phyloP scores from a whole-genome alignment of 371 early-diverging fungal species.

The Homolaphlyctis polyrhiza region DNA sequence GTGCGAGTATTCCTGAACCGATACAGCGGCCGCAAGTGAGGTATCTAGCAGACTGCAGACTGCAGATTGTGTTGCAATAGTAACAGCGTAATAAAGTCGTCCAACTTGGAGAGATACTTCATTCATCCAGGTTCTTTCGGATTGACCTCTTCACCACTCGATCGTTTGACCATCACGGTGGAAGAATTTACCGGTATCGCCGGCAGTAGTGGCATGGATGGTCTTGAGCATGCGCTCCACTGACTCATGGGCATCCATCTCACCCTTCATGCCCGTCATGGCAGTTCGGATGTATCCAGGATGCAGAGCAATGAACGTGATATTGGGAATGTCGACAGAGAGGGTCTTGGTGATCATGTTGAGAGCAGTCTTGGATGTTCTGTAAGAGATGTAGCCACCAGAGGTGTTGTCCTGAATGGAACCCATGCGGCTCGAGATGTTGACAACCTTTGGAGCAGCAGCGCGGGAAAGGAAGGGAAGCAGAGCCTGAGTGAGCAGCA shows the following conservation, averaged over 20 bases:
- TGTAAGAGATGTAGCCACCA: slow-evolving; percentile 28
- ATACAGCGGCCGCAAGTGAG: neutral
- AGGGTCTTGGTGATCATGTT: slow-evolving; percentile 21
- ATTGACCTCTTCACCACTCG: no score
- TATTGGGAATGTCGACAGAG: slow-evolving; percentile 16
- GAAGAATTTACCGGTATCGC: neutral
- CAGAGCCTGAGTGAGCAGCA: neutral
- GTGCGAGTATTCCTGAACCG: slow-evolving; percentile 4
- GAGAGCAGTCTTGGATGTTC: slow-evolving; percentile 22
- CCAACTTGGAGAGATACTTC: no score
- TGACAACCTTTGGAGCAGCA: neutral
- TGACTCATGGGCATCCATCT: neutral
- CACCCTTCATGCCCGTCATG: slow-evolving; percentile 11
- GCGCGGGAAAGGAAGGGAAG: neutral
- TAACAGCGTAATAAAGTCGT: no score
- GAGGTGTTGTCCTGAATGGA: slow-evolving; percentile 19
- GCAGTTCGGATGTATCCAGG: slow-evolving; percentile 25
- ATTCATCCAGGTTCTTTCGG: no score
- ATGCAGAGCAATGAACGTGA: slow-evolving; percentile 13
- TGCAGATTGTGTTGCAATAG: no score
- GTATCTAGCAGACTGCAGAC: no score
- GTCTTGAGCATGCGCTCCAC: neutral
- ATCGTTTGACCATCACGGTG: neutral
- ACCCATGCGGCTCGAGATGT: slow-evolving; percentile 17
- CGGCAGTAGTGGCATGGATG: neutral